These are phyloP conservation scores for Botrytis galanthina DNA, from an alignment of 2,329 filamentous ascomycete genomes.

Conservation along the genomic window DNA sequence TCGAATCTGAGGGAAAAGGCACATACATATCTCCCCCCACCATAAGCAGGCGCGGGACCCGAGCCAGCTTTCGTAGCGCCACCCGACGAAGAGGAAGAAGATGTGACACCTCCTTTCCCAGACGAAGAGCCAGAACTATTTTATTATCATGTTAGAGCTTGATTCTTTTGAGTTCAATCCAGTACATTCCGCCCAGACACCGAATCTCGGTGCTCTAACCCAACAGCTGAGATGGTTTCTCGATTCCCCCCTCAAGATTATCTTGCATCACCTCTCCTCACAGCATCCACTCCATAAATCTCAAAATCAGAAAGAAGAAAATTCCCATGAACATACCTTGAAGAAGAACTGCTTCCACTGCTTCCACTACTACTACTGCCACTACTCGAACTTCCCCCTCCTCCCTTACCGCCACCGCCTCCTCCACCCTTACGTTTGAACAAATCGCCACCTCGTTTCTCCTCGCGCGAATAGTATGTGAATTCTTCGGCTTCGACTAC, in stretches of 20 bases:
- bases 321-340: constrained; percentile 34
- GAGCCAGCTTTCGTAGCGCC: constrained; percentile 56
- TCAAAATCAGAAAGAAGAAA: constrained; percentile 7
- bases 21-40: constrained; percentile 53
- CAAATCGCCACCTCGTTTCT: constrained; percentile 41
- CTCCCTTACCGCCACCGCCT: constrained; percentile 53
- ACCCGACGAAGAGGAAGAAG: constrained; percentile 41
- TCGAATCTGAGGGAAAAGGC: not conserved
- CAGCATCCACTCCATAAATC: not conserved
- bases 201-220: not conserved
- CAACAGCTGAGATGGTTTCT: not conserved
- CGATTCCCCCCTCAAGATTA: not conserved
- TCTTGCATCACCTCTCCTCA: not conserved
- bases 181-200: not conserved
- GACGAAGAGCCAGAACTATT: constrained; percentile 26
- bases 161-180: not conserved
- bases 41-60: constrained; percentile 56
- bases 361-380: constrained; percentile 12
- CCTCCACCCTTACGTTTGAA: constrained; percentile 63
- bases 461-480: constrained; percentile 15
- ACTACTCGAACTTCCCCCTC: constrained; percentile 43
- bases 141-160: constrained; percentile 14
- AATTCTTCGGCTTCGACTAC: not conserved
- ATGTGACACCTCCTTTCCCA: constrained; percentile 27
- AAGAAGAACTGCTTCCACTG: constrained; percentile 28